These are phyloP conservation scores for Gaertneriomyces semiglobifer DNA, from an alignment of 192 early-diverging fungal genomes.

Conservation along the genomic window DNA sequence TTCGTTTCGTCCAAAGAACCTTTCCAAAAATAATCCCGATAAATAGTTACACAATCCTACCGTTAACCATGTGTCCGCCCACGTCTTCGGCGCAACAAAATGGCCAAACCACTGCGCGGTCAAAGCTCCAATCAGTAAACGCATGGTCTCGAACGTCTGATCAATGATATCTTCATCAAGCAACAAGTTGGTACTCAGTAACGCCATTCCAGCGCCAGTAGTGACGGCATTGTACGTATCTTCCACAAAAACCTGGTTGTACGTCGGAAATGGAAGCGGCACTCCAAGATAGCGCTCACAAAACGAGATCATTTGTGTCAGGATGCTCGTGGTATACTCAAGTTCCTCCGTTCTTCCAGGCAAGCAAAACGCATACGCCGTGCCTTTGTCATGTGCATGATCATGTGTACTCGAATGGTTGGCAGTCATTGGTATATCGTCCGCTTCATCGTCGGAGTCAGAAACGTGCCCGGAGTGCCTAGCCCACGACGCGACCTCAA, in stretches of 20 bases:
- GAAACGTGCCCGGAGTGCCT: background rate
- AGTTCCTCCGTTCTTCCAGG: conserved; percentile 63
- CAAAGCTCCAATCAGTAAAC: conserved; percentile 62
- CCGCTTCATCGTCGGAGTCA: background rate
- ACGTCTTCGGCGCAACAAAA: conserved; percentile 56
- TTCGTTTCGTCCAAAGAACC: conserved; percentile 86
- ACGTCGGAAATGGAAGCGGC: conserved; percentile 80
- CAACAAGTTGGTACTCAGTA: conserved; percentile 64
- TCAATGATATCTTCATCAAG: conserved; percentile 77
- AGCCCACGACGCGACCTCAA: conserved; percentile 18
- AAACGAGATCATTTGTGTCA: conserved; percentile 60
- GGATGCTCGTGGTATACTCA: conserved; percentile 58
- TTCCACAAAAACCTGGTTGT: conserved; percentile 84
- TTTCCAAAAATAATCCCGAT: conserved; percentile 68
- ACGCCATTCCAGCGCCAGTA: conserved; percentile 76
- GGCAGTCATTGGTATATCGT: too few species aligned
- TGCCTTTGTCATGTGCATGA: too few species aligned
- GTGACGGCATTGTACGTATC: conserved; percentile 64
- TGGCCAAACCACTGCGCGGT: conserved; percentile 96
- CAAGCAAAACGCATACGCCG: conserved; percentile 67
- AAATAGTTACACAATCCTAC: conserved; percentile 77
- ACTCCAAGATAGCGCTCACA: conserved; percentile 78
- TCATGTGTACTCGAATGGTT: too few species aligned
- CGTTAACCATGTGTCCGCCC: conserved; percentile 87
- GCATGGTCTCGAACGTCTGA: conserved; percentile 79